Base-by-base conservation (phyloP, 2,329 filamentous ascomycete genomes). In the Teratosphaeria viscida region DNA sequence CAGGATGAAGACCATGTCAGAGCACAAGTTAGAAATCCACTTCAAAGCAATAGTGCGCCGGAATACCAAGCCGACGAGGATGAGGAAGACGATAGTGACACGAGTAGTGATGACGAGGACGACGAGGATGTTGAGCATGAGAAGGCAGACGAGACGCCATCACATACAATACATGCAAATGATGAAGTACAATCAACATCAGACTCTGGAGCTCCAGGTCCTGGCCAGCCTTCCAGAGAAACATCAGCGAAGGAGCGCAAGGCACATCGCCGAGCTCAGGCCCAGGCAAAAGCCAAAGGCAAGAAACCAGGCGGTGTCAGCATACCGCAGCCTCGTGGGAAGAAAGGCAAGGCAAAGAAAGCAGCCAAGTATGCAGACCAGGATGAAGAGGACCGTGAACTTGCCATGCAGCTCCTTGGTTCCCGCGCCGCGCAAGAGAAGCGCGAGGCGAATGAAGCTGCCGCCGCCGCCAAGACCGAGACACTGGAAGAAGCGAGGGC, bases 301-400 rank as follows among this genome's bases (percentile, higher is more conserved):
- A 65, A 66, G 58, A 37, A 37, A n/a, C 43, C 43, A 6, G 43
- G 43, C 43, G 43, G 19, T 23, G 16, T 6, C 16, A 65, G 61
- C 58, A 64, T 60, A 57, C 70, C 73, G 1, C 65, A 74, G 1
- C 74, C 80, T 14, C 85, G 92, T 60, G 90, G 91, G 34, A 90
- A 95, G 72, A 85, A 84, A 60, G 82, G 82, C 61, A 96, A 95
- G 72, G 85, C 86, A 52, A 96, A 95, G 78, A 95, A 94, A 73
- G 90, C 90, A 3, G 79, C 84, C 60, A 96, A 96, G 72, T 99
- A 99, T 76, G 92, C 88, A 54, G 79, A 95, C 67, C 94, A 97
- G 78, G 92, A 97, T 67, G 91, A 96, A 59, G 92, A 96, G 74
- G 94, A 99, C 69, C 89, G 91, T 12, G 83, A 82, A 6, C 82